Evolutionary conservation across 352 stramenopile genomes (phyloP).

Genomic region (Globisporangium emineosum): DNA sequence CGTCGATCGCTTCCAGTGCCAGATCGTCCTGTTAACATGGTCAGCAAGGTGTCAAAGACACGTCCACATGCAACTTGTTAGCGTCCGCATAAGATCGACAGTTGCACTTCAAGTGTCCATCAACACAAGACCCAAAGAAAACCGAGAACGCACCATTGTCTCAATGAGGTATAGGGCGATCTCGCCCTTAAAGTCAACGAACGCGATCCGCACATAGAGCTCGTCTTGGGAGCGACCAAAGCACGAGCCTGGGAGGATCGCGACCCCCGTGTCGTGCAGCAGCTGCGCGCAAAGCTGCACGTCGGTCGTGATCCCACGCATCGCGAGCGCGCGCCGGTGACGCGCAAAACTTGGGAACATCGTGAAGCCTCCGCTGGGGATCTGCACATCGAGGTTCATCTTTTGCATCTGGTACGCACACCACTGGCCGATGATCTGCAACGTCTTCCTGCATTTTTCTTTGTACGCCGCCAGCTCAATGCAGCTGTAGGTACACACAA

Average conservation of each 20-base stretch:
- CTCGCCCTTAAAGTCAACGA: constrained; percentile 88
- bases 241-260: constrained; percentile 78
- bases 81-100: background rate
- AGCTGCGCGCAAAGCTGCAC: constrained; percentile 72
- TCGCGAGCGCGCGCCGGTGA: constrained; percentile 59
- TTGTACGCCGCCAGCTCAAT: constrained; percentile 79
- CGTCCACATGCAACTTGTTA: background rate
- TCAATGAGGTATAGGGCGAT: constrained; percentile 86
- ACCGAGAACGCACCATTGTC: constrained; percentile 60
- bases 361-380: constrained; percentile 79
- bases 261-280: constrained; percentile 82
- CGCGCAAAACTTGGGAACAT: constrained; percentile 79
- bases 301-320: constrained; percentile 67
- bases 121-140: background rate
- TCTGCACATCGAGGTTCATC: constrained; percentile 78
- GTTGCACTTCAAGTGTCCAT: background rate
- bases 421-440: constrained; percentile 82
- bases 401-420: constrained; percentile 83
- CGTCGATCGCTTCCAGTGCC: constrained; percentile 65
- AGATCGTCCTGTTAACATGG: constrained; percentile 49
- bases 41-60: constrained; percentile 7
- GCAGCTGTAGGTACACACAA: constrained; percentile 35
- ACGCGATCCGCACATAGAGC: constrained; percentile 78
- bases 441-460: constrained; percentile 74
- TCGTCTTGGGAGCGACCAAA: constrained; percentile 78